Base-by-base conservation (phyloP, 192 early-diverging fungal genomes). In the Neocallimastix lanati region DNA sequence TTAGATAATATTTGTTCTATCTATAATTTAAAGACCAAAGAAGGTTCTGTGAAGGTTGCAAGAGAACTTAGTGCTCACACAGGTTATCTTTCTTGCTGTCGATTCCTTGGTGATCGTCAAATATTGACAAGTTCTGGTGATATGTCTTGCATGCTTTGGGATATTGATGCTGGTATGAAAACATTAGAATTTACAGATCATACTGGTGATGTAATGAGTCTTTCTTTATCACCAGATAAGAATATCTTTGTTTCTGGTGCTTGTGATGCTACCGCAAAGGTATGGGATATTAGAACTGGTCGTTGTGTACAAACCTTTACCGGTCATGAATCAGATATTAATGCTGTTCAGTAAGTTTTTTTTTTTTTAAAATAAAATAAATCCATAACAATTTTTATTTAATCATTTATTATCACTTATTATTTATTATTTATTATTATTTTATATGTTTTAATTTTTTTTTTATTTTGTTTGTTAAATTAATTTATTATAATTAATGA, bases 141-240 rank as follows among this genome's bases (percentile, higher is more conserved):
- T 85, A 98, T 98, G 96, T 94, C 92, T 79, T 98, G 96, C 85
- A 98, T 99, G 93, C 91, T 99, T 37, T 99, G 98, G 98, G 98
- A 99, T 87, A 95, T 99, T 82, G 98, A 98, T 86, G 96, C 98
- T 2, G 98, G 98, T 67, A 91, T 97, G 83, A 99, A 98, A 87
- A 92, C 92, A 37, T 90, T 94, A 83, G 96, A 98, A 85, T 99
- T 98, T 82, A 96, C 88, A 81, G 98, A 99, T 85, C 98, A 99
- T 83, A 95, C 94, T 6, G 97, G 96, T 76, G 98, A 99, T 84
- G 98, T 99, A 76, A 98, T 99, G 98, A 80, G 93, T 80, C 88
- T 99, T 80, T 97, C 96, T 29, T 85, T 98, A 81, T 90, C 91
- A 29, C 94, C 96, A 13, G 95, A 94, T 87, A 96, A 95, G 83